Evolutionary conservation across 2,329 filamentous ascomycete species (phyloP).

Genomic region (Colletotrichum zoysiae): DNA sequence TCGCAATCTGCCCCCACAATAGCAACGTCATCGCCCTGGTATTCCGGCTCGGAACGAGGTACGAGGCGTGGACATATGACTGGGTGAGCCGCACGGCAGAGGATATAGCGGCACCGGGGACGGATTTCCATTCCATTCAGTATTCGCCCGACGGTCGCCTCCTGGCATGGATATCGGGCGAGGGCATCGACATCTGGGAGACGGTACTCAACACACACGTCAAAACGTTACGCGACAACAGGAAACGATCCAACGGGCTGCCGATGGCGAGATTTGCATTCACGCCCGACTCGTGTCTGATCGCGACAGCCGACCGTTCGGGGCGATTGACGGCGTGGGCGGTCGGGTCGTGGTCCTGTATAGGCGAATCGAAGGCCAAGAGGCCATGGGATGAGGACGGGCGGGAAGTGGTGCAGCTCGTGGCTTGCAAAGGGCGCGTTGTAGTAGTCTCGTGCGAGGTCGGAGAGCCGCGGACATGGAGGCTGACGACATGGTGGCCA

Average conservation of each 20-base stretch:
- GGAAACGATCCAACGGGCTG: slow-evolving; percentile 3
- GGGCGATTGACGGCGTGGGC: slow-evolving; percentile 19
- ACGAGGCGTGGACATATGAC: slow-evolving; percentile 23
- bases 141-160: slow-evolving; percentile 32
- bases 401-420: slow-evolving; percentile 28
- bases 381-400: slow-evolving; percentile 16
- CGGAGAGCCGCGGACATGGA: slow-evolving; percentile 14
- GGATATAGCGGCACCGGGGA: slow-evolving; percentile 4
- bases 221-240: slow-evolving; percentile 10
- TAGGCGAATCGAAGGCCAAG: slow-evolving; percentile 24
- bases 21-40: slow-evolving; percentile 17
- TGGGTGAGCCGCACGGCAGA: slow-evolving; percentile 12
- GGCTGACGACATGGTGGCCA: slow-evolving; percentile 36
- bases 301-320: slow-evolving; percentile 19
- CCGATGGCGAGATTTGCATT: slow-evolving; percentile 21
- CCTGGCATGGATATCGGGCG: slow-evolving; percentile 18
- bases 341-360: slow-evolving; percentile 13
- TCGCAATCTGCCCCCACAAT: slow-evolving; percentile 18
- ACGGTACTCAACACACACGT: slow-evolving; percentile 31
- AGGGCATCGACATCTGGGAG: slow-evolving; percentile 30
- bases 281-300: slow-evolving; percentile 13
- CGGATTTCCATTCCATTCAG: slow-evolving; percentile 21
- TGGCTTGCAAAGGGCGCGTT: slow-evolving; percentile 13
- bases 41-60: background rate
- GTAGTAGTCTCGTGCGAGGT: slow-evolving; percentile 20